phyloP scores from a whole-genome alignment of 208 protist species.

The Polymyxa betae region DNA sequence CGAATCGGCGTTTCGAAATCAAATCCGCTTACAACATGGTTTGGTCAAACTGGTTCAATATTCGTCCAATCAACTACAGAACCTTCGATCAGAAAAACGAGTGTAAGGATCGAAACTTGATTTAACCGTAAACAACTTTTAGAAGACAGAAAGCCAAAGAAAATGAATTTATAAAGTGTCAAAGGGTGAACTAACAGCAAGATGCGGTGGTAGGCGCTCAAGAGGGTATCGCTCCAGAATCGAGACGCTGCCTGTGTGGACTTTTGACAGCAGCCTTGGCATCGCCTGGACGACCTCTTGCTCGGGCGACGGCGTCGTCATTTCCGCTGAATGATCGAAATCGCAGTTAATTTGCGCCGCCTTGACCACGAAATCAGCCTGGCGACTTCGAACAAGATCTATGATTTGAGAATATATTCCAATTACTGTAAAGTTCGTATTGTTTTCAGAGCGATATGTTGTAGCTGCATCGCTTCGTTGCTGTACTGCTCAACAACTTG shows the following conservation, averaged over 20 bases:
- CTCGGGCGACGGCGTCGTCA: background rate
- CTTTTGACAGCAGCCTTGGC: constrained; percentile 27
- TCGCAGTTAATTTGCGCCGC: too few relatives aligned
- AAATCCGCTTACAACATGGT: constrained; percentile 9
- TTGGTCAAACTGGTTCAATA: constrained; percentile 41
- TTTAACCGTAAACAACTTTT: background rate
- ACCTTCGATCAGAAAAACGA: background rate
- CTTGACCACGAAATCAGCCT: too few relatives aligned
- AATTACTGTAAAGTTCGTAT: too few relatives aligned
- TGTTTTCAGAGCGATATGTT: too few relatives aligned
- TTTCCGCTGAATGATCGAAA: too few relatives aligned
- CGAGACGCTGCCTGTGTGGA: constrained; percentile 8
- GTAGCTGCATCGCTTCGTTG: too few relatives aligned
- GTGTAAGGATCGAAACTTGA: background rate
- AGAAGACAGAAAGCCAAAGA: background rate
- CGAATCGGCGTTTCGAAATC: background rate
- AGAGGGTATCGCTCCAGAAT: constrained; percentile 28
- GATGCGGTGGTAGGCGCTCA: background rate
- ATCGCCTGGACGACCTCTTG: background rate
- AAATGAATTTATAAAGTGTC: background rate
- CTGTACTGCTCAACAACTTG: too few relatives aligned
- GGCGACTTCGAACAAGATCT: too few relatives aligned
- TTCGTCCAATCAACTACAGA: background rate
- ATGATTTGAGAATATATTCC: too few relatives aligned
- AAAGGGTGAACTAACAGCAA: background rate